Conservation (phyloP, 2,329 filamentous ascomycete species). For the Ramichloridium luteum region DNA sequence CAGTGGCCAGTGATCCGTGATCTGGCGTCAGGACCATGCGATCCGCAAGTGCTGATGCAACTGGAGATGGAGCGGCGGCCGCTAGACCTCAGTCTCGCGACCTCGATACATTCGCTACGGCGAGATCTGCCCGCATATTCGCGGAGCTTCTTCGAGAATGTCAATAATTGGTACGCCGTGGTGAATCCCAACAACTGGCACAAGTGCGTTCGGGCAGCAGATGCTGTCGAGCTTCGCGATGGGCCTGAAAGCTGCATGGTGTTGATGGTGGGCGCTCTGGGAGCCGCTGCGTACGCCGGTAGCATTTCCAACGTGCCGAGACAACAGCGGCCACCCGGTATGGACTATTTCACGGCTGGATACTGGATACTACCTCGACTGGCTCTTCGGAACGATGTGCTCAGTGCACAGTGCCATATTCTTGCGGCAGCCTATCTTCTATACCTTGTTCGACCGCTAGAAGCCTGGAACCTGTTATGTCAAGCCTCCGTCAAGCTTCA, state of each 20-base stretch:
- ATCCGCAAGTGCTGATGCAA: slow-evolving; percentile 69
- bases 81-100: slow-evolving; percentile 38
- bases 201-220: slow-evolving; percentile 60
- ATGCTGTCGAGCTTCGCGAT: slow-evolving; percentile 64
- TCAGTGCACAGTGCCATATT: slow-evolving; percentile 69
- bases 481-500: slow-evolving; percentile 74
- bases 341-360: slow-evolving; percentile 69
- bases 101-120: slow-evolving; percentile 38
- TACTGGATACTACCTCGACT: slow-evolving; percentile 66
- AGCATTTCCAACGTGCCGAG: slow-evolving; percentile 62
- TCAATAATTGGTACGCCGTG: slow-evolving; percentile 77
- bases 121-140: slow-evolving; percentile 62
- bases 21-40: slow-evolving; percentile 63
- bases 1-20: slow-evolving; percentile 73
- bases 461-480: slow-evolving; percentile 71
- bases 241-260: slow-evolving; percentile 75
- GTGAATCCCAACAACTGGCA: slow-evolving; percentile 74
- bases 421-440: slow-evolving; percentile 72
- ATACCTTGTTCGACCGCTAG: slow-evolving; percentile 67
- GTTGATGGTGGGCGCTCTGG: slow-evolving; percentile 62
- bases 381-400: slow-evolving; percentile 67
- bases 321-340: slow-evolving; percentile 58
- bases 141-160: slow-evolving; percentile 66
- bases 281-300: slow-evolving; percentile 61
- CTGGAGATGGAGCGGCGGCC: slow-evolving; percentile 69